Evolutionary conservation across 345 rosid genomes (phyloP).

Genomic region (Fremontodendron californicum): DNA sequence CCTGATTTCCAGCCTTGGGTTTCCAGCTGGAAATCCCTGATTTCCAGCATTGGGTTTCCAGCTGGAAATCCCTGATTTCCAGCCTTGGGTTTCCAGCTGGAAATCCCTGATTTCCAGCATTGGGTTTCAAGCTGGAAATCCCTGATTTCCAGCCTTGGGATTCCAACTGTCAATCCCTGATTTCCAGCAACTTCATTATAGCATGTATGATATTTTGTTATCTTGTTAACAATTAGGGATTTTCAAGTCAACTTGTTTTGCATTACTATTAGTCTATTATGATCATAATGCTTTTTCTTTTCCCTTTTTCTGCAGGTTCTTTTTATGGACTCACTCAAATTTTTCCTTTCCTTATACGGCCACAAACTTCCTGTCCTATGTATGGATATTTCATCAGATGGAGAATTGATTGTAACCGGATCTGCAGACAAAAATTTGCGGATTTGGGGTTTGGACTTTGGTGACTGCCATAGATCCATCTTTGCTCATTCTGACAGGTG

Average conservation of each 20-base stretch:
- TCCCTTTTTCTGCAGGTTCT: slow-evolving; percentile 52
- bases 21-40: too few species aligned
- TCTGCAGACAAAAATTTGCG: slow-evolving; percentile 93
- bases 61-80: too few species aligned
- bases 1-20: too few species aligned
- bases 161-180: too few species aligned
- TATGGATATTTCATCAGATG: slow-evolving; percentile 96
- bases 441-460: slow-evolving; percentile 98
- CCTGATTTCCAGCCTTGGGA: too few species aligned
- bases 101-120: too few species aligned
- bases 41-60: too few species aligned
- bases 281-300: neutral
- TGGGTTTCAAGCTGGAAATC: too few species aligned
- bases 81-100: too few species aligned
- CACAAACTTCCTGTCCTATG: slow-evolving; percentile 92
- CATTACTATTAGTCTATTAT: slow-evolving; percentile 1
- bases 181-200: too few species aligned
- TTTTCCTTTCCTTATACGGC: slow-evolving; percentile 79
- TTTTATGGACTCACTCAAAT: slow-evolving; percentile 88
- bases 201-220: neutral
- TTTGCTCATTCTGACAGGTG: slow-evolving; percentile 96
- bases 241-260: slow-evolving; percentile 10
- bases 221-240: neutral
- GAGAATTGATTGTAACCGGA: slow-evolving; percentile 88
- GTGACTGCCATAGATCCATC: slow-evolving; percentile 93